A percentile compares a stretch with the other conserved stretches of the same genome.
These are phyloP conservation scores for Cinnamomum chago DNA, from an alignment of 164 flowering plant genomes.

Conservation along the genomic window DNA sequence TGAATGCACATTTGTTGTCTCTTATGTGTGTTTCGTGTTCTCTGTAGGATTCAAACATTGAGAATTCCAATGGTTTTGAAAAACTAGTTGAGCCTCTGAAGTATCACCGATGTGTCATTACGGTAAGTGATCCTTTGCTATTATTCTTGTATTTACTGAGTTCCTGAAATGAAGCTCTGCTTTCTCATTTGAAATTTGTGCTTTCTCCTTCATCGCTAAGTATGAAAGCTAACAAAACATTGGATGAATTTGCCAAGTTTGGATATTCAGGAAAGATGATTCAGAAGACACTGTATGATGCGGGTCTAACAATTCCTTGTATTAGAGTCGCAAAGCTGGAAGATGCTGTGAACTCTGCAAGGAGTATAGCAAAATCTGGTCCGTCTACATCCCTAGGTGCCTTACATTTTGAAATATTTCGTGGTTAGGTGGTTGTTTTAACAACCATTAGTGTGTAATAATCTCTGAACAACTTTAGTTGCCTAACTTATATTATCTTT, in stretches of 20 bases:
- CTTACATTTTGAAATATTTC: neutral
- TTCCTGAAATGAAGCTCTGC: conserved; percentile 1
- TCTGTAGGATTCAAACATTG: conserved; percentile 20
- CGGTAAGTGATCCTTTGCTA: conserved; percentile 23
- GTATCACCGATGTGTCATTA: conserved; percentile 33
- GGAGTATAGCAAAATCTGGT: conserved; percentile 35
- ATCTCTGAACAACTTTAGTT: too few relatives aligned
- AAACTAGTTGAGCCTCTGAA: conserved; percentile 31
- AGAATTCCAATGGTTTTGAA: conserved; percentile 34
- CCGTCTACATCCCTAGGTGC: conserved; percentile 5
- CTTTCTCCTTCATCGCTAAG: conserved; percentile 1
- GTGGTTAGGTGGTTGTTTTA: neutral
- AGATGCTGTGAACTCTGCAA: conserved; percentile 36
- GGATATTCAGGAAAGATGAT: conserved; percentile 39
- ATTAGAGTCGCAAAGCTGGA: conserved; percentile 22
- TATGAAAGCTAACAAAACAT: conserved; percentile 6
- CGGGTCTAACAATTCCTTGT: conserved; percentile 40
- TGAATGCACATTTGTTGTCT: neutral
- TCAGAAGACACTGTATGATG: conserved; percentile 24
- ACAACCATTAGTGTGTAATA: too few relatives aligned
- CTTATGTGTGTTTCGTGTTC: neutral
- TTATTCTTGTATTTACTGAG: too few relatives aligned
- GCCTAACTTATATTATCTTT: too few relatives aligned
- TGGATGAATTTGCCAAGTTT: conserved; percentile 24
- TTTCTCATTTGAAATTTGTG: neutral